Conservation (phyloP, 2,329 filamentous ascomycete species). For the Pseudomassariella vexata region DNA sequence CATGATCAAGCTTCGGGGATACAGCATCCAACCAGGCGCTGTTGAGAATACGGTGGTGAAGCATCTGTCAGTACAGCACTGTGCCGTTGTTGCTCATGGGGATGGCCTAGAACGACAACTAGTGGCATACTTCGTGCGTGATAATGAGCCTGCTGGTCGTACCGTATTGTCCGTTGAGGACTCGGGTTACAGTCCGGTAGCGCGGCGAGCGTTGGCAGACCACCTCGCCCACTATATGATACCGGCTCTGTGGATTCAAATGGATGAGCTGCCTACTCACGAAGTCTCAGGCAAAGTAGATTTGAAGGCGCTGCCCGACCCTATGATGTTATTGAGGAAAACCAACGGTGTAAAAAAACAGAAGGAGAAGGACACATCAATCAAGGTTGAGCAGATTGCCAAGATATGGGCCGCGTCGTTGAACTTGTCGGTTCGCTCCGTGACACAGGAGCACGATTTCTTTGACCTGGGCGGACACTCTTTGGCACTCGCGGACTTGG, state of each 20-base stretch:
- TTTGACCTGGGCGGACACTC: slow-evolving; percentile 80
- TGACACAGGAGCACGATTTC: slow-evolving; percentile 64
- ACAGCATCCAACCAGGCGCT: slow-evolving; percentile 71
- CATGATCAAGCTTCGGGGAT: slow-evolving; percentile 78
- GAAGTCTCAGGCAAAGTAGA: slow-evolving; percentile 77
- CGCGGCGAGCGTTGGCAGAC: slow-evolving; percentile 57
- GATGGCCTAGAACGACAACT: slow-evolving; percentile 71
- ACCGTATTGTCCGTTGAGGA: slow-evolving; percentile 61
- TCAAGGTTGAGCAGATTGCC: slow-evolving; percentile 61
- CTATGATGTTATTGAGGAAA: too few relatives aligned
- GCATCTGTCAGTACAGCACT: slow-evolving; percentile 64
- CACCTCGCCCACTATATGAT: slow-evolving; percentile 81
- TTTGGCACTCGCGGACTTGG: slow-evolving; percentile 68
- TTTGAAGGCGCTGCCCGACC: slow-evolving; percentile 55
- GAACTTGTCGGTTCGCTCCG: slow-evolving; percentile 55
- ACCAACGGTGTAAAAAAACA: slow-evolving; percentile 44
- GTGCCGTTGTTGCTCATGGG: slow-evolving; percentile 67
- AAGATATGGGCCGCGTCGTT: slow-evolving; percentile 68
- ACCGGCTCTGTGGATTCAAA: slow-evolving; percentile 68
- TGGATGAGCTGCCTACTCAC: slow-evolving; percentile 67
- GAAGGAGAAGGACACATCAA: slow-evolving; percentile 52
- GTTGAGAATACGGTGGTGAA: slow-evolving; percentile 68
- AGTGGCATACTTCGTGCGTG: slow-evolving; percentile 70
- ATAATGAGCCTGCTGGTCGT: slow-evolving; percentile 53
- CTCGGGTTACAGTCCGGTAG: slow-evolving; percentile 64